Base-by-base conservation (phyloP, 163 green algal genomes). In the Volvox carteri region DNA sequence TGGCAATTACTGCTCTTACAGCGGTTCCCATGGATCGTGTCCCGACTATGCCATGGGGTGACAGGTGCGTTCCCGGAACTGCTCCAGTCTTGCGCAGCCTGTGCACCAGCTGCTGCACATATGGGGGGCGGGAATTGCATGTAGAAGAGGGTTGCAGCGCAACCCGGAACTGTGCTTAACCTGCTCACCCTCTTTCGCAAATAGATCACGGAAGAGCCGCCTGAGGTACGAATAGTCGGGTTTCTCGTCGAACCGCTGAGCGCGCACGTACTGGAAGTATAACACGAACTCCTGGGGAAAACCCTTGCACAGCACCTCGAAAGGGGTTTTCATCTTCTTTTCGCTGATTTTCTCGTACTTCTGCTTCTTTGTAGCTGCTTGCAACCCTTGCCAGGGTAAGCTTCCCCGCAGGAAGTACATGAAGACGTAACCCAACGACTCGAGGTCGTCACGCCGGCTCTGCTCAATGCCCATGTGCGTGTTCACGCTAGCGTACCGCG, bases 311-410 rank as follows among this genome's bases (percentile, higher is more conserved):
- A 93, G 75, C 39, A 90, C 75, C 92, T 99, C 98, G 58, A 99
- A 98, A 62, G 97, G 97, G 3, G 98, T 99, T 21, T 94, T 96
- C 95, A 99, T 99, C 96, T 99, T 99, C 94, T 99, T 99, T 90
- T 99, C 98, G 91, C 96, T 98, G 94, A 99, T 99, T 92, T 99
- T 99, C 91, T 99, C 98, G 90, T 99, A 99, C 95, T 99, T 99
- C 87, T 99, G 97, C 94, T 99, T 99, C 95, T 99, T 99, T 72
- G 98, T 99, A 19, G 96, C 96, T 2, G 98, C 98, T 91, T 98
- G 98, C 54, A 99, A 93, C 23, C 97, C 97, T 92, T 92, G 88
- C 95, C 94, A 96, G 4, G 98, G 98, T 78, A 99, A 93, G 86
- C 90, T 96, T 76, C 98, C 98, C 11, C 97, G 93, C 85, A 99